phyloP scores from a whole-genome alignment of 2,329 filamentous ascomycete genomes.

The Paracamarosporium sp. region DNA sequence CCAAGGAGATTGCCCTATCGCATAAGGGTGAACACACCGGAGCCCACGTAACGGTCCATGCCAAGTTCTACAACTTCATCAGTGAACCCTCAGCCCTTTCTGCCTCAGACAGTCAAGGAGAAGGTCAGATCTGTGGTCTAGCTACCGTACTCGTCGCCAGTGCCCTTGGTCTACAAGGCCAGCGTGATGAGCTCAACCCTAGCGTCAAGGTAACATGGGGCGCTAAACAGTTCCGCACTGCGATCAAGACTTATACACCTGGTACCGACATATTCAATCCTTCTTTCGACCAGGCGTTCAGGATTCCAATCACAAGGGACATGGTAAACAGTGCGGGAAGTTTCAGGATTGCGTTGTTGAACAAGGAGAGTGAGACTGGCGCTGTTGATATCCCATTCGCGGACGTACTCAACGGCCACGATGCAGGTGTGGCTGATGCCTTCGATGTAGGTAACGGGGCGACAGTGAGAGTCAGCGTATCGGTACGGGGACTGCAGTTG shows the following conservation, averaged over 20 bases:
- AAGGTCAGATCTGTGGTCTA: slow-evolving; percentile 48
- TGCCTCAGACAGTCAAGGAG: slow-evolving; percentile 30
- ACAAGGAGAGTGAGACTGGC: slow-evolving; percentile 35
- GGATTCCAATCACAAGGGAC: slow-evolving; percentile 49
- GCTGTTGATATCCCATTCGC: slow-evolving; percentile 31
- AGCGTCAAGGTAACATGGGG: slow-evolving; percentile 56
- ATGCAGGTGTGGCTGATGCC: slow-evolving; percentile 23
- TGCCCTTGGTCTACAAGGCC: slow-evolving; percentile 51
- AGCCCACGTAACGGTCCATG: slow-evolving; percentile 46
- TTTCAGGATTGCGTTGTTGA: slow-evolving; percentile 37
- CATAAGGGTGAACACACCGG: slow-evolving; percentile 48
- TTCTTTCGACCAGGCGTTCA: slow-evolving; percentile 55
- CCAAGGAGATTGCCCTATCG: slow-evolving; percentile 48
- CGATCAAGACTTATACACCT: slow-evolving; percentile 51
- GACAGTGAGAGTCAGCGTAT: slow-evolving; percentile 30
- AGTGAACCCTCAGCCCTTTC: slow-evolving; percentile 42
- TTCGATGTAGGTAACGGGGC: slow-evolving; percentile 37
- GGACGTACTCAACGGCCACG: slow-evolving; percentile 31
- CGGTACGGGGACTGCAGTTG: slow-evolving; percentile 25
- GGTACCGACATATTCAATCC: slow-evolving; percentile 59
- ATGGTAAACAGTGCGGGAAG: slow-evolving; percentile 26
- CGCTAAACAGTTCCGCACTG: slow-evolving; percentile 50
- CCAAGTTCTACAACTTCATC: slow-evolving; percentile 53
- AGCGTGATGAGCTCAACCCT: slow-evolving; percentile 53
- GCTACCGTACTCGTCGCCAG: slow-evolving; percentile 54